Evolutionary conservation across 2,329 filamentous ascomycete genomes (phyloP).

Genomic region (Pseudogymnoascus sp.): DNA sequence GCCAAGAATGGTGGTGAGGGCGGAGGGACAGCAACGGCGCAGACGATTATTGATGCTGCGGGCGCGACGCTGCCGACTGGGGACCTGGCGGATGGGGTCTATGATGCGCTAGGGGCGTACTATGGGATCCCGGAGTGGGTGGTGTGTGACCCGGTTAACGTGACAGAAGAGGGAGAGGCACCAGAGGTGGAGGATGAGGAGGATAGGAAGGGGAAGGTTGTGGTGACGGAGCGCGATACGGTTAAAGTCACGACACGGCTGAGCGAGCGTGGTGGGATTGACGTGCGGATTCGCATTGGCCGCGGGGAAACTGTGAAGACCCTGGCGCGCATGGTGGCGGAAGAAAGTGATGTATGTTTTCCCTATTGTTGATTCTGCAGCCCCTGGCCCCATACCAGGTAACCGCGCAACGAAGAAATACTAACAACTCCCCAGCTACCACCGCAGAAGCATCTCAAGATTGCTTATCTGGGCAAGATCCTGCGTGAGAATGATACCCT

Average conservation of each 20-base stretch:
- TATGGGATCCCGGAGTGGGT: constrained; percentile 63
- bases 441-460: constrained; percentile 50
- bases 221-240: constrained; percentile 20
- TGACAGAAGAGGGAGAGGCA: constrained; percentile 31
- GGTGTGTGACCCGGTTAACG: constrained; percentile 57
- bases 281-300: constrained; percentile 49
- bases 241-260: constrained; percentile 21
- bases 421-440: constrained; percentile 36
- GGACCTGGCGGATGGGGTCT: constrained; percentile 61
- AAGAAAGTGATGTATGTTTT: constrained; percentile 52
- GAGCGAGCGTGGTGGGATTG: constrained; percentile 42
- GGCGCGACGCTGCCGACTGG: constrained; percentile 69
- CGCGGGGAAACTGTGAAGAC: constrained; percentile 56
- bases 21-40: constrained; percentile 54
- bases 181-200: constrained; percentile 19
- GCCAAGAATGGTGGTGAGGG: constrained; percentile 21
- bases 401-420: background rate
- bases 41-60: constrained; percentile 70
- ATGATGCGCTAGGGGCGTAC: constrained; percentile 61
- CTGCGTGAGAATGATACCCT: constrained; percentile 62
- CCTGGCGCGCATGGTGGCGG: constrained; percentile 53
- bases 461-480: constrained; percentile 75
- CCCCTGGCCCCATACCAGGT: background rate
- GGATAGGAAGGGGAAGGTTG: constrained; percentile 21
- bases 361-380: background rate